Evolutionary conservation across 257 asterid species (phyloP), one percentile per base, ranked within the genome.

Genomic region (Gynochthodes officinalis): DNA sequence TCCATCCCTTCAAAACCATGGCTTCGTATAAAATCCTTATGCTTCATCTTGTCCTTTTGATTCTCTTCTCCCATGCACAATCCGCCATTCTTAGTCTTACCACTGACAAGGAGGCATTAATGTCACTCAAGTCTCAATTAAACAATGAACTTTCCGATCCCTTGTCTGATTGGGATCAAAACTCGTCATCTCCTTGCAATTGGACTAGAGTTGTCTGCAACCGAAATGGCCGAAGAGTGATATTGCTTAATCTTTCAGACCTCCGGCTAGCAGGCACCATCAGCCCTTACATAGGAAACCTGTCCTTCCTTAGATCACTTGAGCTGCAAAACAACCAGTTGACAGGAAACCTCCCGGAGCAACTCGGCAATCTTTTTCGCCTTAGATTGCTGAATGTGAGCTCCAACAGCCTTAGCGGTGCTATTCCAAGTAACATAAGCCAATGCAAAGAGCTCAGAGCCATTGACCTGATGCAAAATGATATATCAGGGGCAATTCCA

Each of bases 151-250:
- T 50, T 12, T 69, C 84, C n/a, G 63, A 75, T 6, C 72, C 87
- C 50, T 79, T 84, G 10, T 82, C 90, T 37, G 76, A 80, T 2
- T 88, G 94, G 94, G 74, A 76, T 46, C 60, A 58, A 42, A 67
- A 72, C 68, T 64, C 74, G 39, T 74, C 86, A 21, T 79, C 88
- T 21, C 90, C 89, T 4, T 90, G 96, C 79, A 86, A 83, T 72
- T 90, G 96, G 96, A 83, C 72, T 0, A 82, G 96, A 2, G 86
- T 88, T 70, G 55, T 83, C 9, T 90, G 96, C 77, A 76, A 75
- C 48, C 64, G 35, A 19, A 61, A 10, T 16, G 69, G 64, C 67
- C 70, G 30, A 52, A 77, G 86, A 9, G 89, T 90, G 1, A 30
- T 69, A 0, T 78, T 77, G 2, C 80, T 90, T 21, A n/a, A 76